Evolutionary conservation across 2,329 filamentous ascomycete genomes (phyloP), one percentile per base, ranked within the genome.

Genomic region (Lachnellula hyalina): DNA sequence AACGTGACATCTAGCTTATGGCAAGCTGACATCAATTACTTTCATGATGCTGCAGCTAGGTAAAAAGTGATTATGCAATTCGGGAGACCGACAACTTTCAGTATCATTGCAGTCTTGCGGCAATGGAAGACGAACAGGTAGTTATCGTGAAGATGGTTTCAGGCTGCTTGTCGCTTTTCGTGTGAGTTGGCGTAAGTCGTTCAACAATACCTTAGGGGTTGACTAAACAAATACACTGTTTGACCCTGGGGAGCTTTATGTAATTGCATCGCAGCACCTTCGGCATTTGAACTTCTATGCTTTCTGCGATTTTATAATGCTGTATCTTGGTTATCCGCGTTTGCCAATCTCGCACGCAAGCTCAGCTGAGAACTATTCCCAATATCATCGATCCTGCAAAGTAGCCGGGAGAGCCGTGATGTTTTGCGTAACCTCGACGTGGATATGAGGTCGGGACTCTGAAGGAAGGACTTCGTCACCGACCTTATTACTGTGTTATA

Each of bases 11-110:
- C 28, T 15, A 15, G 11, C 34, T 9, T 41, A 35, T 12, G 23
- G 25, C 8, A 53, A 17, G 28, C 15, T 25, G 34, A 32, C 32
- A 34, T 15, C 12, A 14, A 15, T 21, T 19, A 28, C 21, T 8
- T 14, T 11, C 7, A 21, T 19, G 41, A 47, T 32, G 49, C 46
- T 55, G 56, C 53, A 45, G 21, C 17, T 38, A 42, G 36, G 17
- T 49, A 25, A 35, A 53, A 36, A 34, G 52, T 59, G 57, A 59
- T 55, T 46, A 54, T 56, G 57, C 53, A 56, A 44, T 51, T 41
- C 50, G 36, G 36, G 47, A 21, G 21, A 21, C 21, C 21, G 21
- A 21, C 21, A 21, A 21, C 2, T 21, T 21, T 21, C 21, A 4
- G 21, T 21, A 21, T 21, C 21, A 21, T 21, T 42, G 23, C 36